These are phyloP conservation scores for Nigrograna mackinnonii DNA, from an alignment of 2,329 filamentous ascomycete species.

Conservation along the genomic window DNA sequence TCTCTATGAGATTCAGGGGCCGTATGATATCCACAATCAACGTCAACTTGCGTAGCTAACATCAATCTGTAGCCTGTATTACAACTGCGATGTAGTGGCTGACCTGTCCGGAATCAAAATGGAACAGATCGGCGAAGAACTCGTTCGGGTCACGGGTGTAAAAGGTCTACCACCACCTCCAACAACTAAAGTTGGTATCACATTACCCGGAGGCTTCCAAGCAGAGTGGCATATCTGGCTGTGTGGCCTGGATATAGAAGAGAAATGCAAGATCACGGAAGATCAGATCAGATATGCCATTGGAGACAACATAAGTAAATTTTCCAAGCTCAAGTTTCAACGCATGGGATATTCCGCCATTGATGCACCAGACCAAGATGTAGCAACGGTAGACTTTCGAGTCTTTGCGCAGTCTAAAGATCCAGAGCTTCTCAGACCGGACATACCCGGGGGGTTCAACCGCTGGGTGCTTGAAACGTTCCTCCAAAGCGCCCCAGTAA, in stretches of 20 bases:
- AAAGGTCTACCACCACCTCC: conserved; percentile 44
- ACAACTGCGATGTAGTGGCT: conserved; percentile 60
- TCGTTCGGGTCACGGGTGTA: conserved; percentile 37
- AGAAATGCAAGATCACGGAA: conserved; percentile 48
- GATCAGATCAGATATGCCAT: conserved; percentile 22
- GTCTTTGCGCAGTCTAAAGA: conserved; percentile 27
- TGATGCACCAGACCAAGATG: conserved; percentile 30
- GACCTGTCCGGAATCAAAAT: conserved; percentile 54
- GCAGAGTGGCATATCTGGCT: conserved; percentile 51
- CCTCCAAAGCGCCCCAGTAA: conserved; percentile 16
- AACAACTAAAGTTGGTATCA: conserved; percentile 54
- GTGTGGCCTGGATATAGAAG: conserved; percentile 48
- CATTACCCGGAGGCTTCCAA: conserved; percentile 51
- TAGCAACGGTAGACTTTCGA: conserved; percentile 35
- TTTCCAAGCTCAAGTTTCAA: conserved; percentile 29
- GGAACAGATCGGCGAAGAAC: conserved; percentile 53
- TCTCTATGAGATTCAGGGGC: conserved; percentile 45
- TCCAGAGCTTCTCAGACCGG: conserved; percentile 21
- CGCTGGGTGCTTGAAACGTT: conserved; percentile 21
- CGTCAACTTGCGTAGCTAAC: too few species aligned
- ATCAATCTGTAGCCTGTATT: too few species aligned
- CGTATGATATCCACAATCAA: too few species aligned
- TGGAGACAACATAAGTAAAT: conserved; percentile 21
- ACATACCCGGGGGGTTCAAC: conserved; percentile 28
- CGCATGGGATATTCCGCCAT: conserved; percentile 23